These are phyloP conservation scores for Colletotrichum sidae DNA, from an alignment of 2,329 filamentous ascomycete species.

Conservation along the genomic window DNA sequence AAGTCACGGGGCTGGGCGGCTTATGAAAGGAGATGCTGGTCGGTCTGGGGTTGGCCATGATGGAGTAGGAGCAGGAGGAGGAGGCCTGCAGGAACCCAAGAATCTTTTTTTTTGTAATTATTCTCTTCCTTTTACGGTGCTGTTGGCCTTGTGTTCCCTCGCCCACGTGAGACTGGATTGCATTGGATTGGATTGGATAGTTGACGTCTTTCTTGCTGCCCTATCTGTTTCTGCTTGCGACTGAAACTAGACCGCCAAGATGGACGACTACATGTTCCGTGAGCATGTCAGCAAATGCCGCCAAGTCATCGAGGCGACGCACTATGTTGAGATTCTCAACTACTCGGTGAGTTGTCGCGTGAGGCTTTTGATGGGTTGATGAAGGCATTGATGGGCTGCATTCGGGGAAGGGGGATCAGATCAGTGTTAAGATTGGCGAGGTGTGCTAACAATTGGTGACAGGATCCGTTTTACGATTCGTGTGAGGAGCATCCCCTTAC, in stretches of 20 bases:
- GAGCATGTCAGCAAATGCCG: slow-evolving; percentile 60
- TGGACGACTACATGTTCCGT: slow-evolving; percentile 71
- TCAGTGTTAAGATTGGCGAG: too few species aligned
- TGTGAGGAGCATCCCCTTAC: slow-evolving; percentile 64
- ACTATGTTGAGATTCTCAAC: slow-evolving; percentile 69
- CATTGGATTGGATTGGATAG: too few species aligned
- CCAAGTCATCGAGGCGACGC: slow-evolving; percentile 62
- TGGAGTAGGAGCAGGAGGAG: not conserved
- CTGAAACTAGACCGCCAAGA: slow-evolving; percentile 42
- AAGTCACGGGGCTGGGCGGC: slow-evolving; percentile 38
- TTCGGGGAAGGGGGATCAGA: not conserved
- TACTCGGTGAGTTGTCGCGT: slow-evolving; percentile 61
- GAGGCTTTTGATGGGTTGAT: not conserved
- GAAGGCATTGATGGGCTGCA: not conserved
- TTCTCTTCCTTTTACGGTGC: slow-evolving; percentile 1
- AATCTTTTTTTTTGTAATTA: slow-evolving; percentile 17
- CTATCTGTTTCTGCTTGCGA: too few species aligned
- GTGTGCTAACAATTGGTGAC: not conserved
- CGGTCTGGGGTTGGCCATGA: slow-evolving; percentile 31
- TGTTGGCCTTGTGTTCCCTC: slow-evolving; percentile 4
- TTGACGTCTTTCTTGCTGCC: too few species aligned
- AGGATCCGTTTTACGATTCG: slow-evolving; percentile 64
- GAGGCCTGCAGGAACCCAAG: slow-evolving; percentile 31
- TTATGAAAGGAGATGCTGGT: slow-evolving; percentile 32
- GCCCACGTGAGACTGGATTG: too few species aligned